Percentiles rank a stretch among this genome's conserved stretches.
Conservation (phyloP, 1,284 basidiomycete genomes). For the Puccinia hordei region DNA sequence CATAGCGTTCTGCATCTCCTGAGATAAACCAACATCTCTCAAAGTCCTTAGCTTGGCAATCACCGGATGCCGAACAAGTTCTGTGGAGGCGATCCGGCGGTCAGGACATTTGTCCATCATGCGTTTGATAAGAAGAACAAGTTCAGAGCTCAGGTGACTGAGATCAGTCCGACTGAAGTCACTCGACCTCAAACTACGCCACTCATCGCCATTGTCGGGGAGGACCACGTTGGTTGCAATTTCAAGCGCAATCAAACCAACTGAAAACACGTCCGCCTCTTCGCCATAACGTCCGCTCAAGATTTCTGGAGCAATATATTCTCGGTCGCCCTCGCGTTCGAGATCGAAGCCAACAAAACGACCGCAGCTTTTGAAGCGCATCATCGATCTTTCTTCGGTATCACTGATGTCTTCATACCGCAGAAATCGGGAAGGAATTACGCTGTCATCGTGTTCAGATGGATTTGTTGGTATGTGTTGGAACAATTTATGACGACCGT, state of each 20-base stretch:
- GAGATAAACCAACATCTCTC: no score
- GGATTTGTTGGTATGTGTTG: conserved; percentile 29
- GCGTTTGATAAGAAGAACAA: conserved; percentile 65
- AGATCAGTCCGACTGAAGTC: conserved; percentile 87
- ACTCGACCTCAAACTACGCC: conserved; percentile 67
- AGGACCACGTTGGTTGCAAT: no score
- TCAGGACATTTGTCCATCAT: conserved; percentile 52
- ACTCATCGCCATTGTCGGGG: no score
- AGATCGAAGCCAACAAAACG: conserved; percentile 65
- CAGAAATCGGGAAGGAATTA: conserved; percentile 46
- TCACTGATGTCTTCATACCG: conserved; percentile 50
- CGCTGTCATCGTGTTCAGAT: background rate
- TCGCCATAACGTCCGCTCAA: no score
- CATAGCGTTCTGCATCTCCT: no score
- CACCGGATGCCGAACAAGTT: no score
- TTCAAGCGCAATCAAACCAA: no score
- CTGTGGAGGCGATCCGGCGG: no score
- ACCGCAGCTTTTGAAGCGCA: conserved; percentile 60
- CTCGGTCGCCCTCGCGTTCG: conserved; percentile 93
- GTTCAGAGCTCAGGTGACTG: conserved; percentile 69
- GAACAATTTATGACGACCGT: conserved; percentile 31
- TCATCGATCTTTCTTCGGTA: conserved; percentile 67
- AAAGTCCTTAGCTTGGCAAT: no score
- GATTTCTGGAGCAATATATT: conserved; percentile 98
- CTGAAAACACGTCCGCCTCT: no score